phyloP scores from a whole-genome alignment of 2,329 filamentous ascomycete genomes.

The Sclerotinia trifoliorum region DNA sequence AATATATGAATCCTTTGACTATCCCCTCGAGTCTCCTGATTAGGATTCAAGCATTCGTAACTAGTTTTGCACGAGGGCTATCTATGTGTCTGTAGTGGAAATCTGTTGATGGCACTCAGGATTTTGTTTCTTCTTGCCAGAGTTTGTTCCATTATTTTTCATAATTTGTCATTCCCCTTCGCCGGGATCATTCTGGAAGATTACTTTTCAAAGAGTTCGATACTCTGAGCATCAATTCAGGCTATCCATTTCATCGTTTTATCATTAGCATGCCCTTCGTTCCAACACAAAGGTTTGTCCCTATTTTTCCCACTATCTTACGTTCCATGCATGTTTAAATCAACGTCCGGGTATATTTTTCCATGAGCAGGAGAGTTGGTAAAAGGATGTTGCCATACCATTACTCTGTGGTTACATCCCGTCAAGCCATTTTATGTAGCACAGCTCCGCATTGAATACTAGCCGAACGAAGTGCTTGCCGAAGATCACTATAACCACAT shows the following conservation, averaged over 20 bases:
- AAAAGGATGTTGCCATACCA: neutral
- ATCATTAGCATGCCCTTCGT: neutral
- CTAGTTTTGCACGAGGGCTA: too few relatives aligned
- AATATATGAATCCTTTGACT: too few relatives aligned
- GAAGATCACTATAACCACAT: neutral
- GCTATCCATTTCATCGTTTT: neutral
- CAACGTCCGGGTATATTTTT: neutral
- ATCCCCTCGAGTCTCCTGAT: too few relatives aligned
- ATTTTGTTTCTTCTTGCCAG: too few relatives aligned
- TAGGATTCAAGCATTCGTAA: too few relatives aligned
- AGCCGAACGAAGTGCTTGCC: neutral
- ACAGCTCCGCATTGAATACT: neutral
- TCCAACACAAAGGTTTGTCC: neutral
- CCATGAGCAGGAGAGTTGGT: neutral
- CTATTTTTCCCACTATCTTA: too few relatives aligned
- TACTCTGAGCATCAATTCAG: neutral
- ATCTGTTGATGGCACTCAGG: too few relatives aligned
- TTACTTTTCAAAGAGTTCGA: neutral
- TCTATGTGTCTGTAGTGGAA: too few relatives aligned
- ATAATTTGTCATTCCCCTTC: too few relatives aligned
- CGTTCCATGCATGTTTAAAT: neutral
- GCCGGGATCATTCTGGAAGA: too few relatives aligned
- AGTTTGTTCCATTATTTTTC: too few relatives aligned
- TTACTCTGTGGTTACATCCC: neutral
- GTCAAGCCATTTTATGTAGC: neutral